Conservation (phyloP, 192 early-diverging fungal species). For the Coemansia sp. region DNA sequence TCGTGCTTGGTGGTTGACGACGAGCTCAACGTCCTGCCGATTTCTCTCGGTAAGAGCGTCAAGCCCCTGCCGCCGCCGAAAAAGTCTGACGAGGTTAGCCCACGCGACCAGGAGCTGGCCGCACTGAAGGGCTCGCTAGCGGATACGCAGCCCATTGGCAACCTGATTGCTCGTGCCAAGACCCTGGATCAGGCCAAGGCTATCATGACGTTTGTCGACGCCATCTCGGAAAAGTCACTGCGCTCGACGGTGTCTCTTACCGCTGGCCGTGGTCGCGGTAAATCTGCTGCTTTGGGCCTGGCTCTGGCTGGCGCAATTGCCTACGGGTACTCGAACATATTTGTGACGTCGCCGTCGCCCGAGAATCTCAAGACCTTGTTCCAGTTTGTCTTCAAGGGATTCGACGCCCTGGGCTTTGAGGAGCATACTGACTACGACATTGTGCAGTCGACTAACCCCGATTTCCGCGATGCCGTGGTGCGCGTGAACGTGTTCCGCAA, state of each 20-base stretch:
- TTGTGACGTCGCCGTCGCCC: conserved; percentile 95
- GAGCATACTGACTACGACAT: conserved; percentile 99
- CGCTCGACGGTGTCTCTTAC: conserved; percentile 90
- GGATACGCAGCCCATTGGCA: conserved; percentile 89
- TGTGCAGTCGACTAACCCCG: conserved; percentile 95
- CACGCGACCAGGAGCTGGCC: conserved; percentile 62
- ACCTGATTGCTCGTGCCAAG: conserved; percentile 72
- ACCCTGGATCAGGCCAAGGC: conserved; percentile 98
- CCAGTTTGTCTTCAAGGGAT: conserved; percentile 96
- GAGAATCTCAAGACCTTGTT: conserved; percentile 99
- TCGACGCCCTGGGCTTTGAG: conserved; percentile 97
- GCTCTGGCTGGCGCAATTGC: conserved; percentile 94
- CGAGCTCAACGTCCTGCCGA: conserved; percentile 94
- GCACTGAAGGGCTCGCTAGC: conserved; percentile 83
- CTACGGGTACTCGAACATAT: conserved; percentile 98
- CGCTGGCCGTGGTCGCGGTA: conserved; percentile 94
- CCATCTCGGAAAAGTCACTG: conserved; percentile 91
- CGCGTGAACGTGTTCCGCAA: conserved; percentile 93
- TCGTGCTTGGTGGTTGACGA: conserved; percentile 95
- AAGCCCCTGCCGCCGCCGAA: conserved; percentile 70
- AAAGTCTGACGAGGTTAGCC: conserved; percentile 13
- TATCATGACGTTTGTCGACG: conserved; percentile 94
- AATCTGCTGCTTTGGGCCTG: conserved; percentile 94
- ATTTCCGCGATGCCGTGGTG: conserved; percentile 93
- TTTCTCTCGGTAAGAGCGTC: conserved; percentile 90